phyloP scores from a whole-genome alignment of 768 basidiomycete genomes.

The Chalciporus chontae region DNA sequence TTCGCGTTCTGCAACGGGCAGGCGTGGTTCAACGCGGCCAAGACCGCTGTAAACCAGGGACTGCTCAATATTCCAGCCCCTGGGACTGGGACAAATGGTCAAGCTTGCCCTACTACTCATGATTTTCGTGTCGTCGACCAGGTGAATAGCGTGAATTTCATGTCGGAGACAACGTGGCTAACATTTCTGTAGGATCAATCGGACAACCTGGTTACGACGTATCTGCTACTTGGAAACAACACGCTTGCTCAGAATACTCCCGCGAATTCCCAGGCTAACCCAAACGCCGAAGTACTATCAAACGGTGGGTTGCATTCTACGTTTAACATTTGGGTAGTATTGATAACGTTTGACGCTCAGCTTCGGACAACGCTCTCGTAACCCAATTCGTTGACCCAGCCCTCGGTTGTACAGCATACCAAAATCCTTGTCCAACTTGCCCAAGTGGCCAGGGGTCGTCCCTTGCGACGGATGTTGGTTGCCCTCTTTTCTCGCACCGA shows the following conservation, averaged over 20 bases:
- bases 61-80: conserved; percentile 19
- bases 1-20: conserved; percentile 26
- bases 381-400: conserved; percentile 25
- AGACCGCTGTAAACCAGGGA: conserved; percentile 17
- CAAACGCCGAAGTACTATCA: conserved; percentile 19
- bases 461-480: conserved; percentile 23
- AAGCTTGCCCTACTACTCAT: conserved; percentile 25
- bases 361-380: conserved; percentile 26
- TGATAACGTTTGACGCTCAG: conserved; percentile 5
- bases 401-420: conserved; percentile 22
- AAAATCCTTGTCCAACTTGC: conserved; percentile 27
- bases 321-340: background rate
- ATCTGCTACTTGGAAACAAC: conserved; percentile 20
- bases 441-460: conserved; percentile 15
- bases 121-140: conserved; percentile 29
- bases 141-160: background rate
- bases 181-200: conserved; percentile 23
- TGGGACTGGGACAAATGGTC: conserved; percentile 17
- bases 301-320: conserved; percentile 14
- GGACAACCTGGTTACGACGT: conserved; percentile 27
- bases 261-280: conserved; percentile 22
- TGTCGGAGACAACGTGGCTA: background rate
- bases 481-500: background rate
- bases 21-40: conserved; percentile 23
- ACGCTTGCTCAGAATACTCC: conserved; percentile 29